These are phyloP conservation scores for Isoetes engelmannii DNA, from an alignment of 83 land plant species.

Conservation along the genomic window DNA sequence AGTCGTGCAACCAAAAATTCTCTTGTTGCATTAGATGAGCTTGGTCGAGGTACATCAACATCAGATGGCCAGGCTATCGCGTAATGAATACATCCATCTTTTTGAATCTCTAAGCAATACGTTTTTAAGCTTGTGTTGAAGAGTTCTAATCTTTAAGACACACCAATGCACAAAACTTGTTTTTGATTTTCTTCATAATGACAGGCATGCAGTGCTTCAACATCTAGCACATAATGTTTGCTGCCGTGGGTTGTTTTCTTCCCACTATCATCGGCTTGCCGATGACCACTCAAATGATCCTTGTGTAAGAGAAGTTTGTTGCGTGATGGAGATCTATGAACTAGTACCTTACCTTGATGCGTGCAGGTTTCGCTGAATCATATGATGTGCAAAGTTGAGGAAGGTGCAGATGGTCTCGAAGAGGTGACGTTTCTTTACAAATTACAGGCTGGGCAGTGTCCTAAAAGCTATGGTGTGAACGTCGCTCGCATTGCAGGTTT, in stretches of 20 bases:
- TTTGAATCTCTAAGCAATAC: background rate
- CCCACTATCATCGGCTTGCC: slow-evolving; percentile 88
- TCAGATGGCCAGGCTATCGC: slow-evolving; percentile 99
- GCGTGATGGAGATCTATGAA: no score
- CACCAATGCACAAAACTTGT: background rate
- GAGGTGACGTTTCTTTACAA: slow-evolving; percentile 89
- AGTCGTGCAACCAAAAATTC: slow-evolving; percentile 70
- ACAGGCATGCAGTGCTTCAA: slow-evolving; percentile 80
- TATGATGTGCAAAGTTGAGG: slow-evolving; percentile 85
- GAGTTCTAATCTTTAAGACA: no score
- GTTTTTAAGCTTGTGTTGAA: background rate
- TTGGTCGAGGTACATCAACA: slow-evolving; percentile 95
- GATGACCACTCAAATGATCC: slow-evolving; percentile 56
- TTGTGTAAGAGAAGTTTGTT: slow-evolving; percentile 30
- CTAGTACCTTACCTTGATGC: background rate
- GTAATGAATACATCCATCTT: slow-evolving; percentile 32
- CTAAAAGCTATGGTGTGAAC: slow-evolving; percentile 98
- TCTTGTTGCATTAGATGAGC: slow-evolving; percentile 88
- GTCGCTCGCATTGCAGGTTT: slow-evolving; percentile 90
- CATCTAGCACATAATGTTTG: slow-evolving; percentile 54
- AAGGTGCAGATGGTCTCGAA: slow-evolving; percentile 51
- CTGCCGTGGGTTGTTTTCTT: slow-evolving; percentile 90
- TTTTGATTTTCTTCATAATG: background rate
- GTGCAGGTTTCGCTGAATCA: slow-evolving; percentile 65
- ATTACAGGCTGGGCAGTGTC: slow-evolving; percentile 76